Conservation (phyloP, 345 rosid genomes). For the Physaria fendleri region DNA sequence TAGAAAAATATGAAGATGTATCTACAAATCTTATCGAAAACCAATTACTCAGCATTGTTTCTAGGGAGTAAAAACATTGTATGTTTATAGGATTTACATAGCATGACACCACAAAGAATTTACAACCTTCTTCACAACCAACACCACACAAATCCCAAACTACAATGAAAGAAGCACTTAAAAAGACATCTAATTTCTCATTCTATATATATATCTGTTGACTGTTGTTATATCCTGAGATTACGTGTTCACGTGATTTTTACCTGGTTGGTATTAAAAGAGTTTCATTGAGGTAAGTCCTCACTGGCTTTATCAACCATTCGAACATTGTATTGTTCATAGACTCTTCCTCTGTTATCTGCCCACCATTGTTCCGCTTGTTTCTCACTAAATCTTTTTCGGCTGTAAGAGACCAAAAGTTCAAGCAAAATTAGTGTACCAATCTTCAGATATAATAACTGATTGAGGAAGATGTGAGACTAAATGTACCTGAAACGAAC, state of each 20-base stretch:
- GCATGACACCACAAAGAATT: conserved; percentile 23
- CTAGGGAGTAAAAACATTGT: conserved; percentile 13
- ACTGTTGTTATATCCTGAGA: conserved; percentile 26
- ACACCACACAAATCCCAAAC: conserved; percentile 26
- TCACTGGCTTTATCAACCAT: conserved; percentile 68
- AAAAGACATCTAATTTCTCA: conserved; percentile 20
- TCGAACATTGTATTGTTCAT: conserved; percentile 82
- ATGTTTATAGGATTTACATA: conserved; percentile 32
- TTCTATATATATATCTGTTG: conserved; percentile 9
- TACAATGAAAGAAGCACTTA: conserved; percentile 13
- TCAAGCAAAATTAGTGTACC: neutral
- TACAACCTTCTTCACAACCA: conserved; percentile 23
- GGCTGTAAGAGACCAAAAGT: conserved; percentile 45
- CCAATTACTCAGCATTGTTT: conserved; percentile 4
- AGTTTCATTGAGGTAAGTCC: conserved; percentile 54
- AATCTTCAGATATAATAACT: neutral
- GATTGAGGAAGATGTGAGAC: neutral
- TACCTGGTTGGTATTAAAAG: conserved; percentile 20
- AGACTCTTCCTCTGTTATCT: conserved; percentile 84
- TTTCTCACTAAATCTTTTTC: conserved; percentile 90
- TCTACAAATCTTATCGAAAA: neutral
- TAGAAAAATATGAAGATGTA: no score
- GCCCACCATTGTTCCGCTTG: conserved; percentile 99
- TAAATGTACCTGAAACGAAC: conserved; percentile 86
- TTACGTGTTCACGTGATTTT: conserved; percentile 14